Base-by-base conservation (phyloP, 805 yeast species). In the Candida hungchunana region DNA sequence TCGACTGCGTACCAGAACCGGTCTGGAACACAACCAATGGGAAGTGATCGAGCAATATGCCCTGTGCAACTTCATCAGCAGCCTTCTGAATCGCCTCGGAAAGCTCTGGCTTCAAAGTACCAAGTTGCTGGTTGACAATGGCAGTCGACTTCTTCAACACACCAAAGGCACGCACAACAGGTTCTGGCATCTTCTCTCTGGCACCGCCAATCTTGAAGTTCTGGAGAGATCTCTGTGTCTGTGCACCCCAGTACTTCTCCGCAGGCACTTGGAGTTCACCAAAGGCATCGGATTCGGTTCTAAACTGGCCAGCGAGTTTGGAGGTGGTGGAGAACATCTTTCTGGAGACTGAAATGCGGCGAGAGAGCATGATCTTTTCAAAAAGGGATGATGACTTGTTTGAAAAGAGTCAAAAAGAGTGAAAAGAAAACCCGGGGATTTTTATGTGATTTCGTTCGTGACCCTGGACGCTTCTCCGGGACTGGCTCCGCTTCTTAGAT, bases 11-110 rank as follows among this genome's bases (percentile, higher is more conserved):
- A 62, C 98, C 98, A 21, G 96, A 85, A 42, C 98, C 98, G 42
- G 98, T 93, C 71, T 93, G 98, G 83, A 88, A 93, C 24, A 93
- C 97, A 40, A 93, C 98, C 62, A 93, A 73, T 40, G 98, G 98
- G 80, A 93, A 93, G 65, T 93, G 96, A 55, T 83, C 95, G 45
- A 78, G 74, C 59, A 93, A 75, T 63, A 87, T 85, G 48, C 98
- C 98, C 52, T 82, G 86, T 32, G 84, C 72, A 26, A 93, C 97
- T 64, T 93, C 98, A 52, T 88, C 82, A 41, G 97, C 97, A 33
- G 97, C 98, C 60, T 79, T 73, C 67, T 85, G 80, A 59, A 93
- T 93, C 34, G 95, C 95, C 24, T 64, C 67, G 7, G 96, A 79
- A 31, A 90, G 58, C 63, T 82, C 79, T 43, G 95, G 83, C 59